These are phyloP conservation scores for Dactylis glomerata DNA, from an alignment of 176 grass and related monocot species.

Conservation along the genomic window DNA sequence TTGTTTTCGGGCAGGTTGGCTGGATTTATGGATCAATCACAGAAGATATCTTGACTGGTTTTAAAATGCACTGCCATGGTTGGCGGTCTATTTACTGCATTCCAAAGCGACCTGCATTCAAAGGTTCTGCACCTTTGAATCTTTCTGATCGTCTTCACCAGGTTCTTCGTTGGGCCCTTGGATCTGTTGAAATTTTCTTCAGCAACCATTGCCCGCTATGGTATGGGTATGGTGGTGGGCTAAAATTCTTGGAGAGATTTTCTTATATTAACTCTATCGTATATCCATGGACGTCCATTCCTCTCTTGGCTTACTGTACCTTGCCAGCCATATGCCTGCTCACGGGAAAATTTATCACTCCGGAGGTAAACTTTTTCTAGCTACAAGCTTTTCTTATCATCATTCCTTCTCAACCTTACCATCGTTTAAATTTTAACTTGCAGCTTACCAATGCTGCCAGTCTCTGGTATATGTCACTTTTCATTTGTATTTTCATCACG, in stretches of 20 bases:
- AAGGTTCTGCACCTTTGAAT: conserved; percentile 80
- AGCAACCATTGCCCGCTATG: conserved; percentile 89
- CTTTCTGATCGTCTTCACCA: conserved; percentile 94
- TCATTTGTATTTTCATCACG: conserved; percentile 62
- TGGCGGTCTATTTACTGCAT: conserved; percentile 94
- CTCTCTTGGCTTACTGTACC: conserved; percentile 73
- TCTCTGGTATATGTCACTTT: conserved; percentile 68
- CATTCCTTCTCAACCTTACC: neutral
- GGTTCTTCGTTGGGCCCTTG: conserved; percentile 83
- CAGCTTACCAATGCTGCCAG: conserved; percentile 83
- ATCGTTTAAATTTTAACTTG: neutral
- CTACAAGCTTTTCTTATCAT: too few relatives aligned
- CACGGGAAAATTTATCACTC: conserved; percentile 85
- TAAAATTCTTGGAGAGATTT: conserved; percentile 80
- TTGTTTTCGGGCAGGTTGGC: conserved; percentile 60
- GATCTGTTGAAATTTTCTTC: conserved; percentile 78
- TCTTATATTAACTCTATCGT: conserved; percentile 90
- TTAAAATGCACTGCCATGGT: conserved; percentile 85
- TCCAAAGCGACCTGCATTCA: conserved; percentile 73
- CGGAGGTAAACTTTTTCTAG: conserved; percentile 29
- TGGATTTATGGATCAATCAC: conserved; percentile 92
- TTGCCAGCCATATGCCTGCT: conserved; percentile 89
- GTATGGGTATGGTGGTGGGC: conserved; percentile 76
- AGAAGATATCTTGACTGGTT: conserved; percentile 84
- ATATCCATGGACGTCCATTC: conserved; percentile 84